Conservation (phyloP, 495 filamentous ascomycete species). For the Amniculicola lignicola region DNA sequence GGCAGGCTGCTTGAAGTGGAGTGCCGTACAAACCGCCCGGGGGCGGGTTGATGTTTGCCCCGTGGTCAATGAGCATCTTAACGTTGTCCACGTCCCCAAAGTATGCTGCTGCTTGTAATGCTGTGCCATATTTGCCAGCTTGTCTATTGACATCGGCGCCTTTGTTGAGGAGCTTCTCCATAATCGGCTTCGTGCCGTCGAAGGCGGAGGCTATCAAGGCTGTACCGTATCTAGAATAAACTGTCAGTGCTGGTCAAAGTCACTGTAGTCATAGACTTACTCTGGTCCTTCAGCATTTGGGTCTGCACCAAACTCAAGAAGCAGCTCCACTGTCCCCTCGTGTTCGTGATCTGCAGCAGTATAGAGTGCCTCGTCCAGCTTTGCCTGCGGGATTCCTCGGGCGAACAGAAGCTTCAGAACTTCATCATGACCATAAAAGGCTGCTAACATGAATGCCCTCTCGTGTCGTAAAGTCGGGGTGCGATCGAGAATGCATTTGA, state of each 20-base stretch:
- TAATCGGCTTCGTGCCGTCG: slow-evolving; percentile 13
- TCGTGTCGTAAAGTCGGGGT: slow-evolving; percentile 12
- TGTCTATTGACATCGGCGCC: slow-evolving; percentile 27
- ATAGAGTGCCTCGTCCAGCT: slow-evolving; percentile 19
- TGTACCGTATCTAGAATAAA: slow-evolving; percentile 17
- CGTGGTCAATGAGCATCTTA: slow-evolving; percentile 13
- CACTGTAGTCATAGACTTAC: not conserved
- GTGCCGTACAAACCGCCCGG: slow-evolving; percentile 8
- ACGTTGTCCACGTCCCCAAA: slow-evolving; percentile 13
- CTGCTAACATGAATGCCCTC: slow-evolving; percentile 17
- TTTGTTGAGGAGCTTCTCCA: slow-evolving; percentile 16
- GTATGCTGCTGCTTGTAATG: slow-evolving; percentile 28
- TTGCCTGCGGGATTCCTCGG: slow-evolving; percentile 3
- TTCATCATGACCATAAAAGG: slow-evolving; percentile 19
- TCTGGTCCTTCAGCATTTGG: slow-evolving; percentile 21
- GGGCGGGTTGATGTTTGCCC: slow-evolving; percentile 13
- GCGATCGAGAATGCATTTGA: slow-evolving; percentile 13
- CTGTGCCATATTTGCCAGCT: slow-evolving; percentile 26
- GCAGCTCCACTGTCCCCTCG: slow-evolving; percentile 17
- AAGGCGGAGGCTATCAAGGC: slow-evolving; percentile 22
- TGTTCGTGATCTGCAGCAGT: slow-evolving; percentile 16
- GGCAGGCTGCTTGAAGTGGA: slow-evolving; percentile 22
- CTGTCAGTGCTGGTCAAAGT: not conserved
- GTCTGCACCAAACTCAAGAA: slow-evolving; percentile 22
- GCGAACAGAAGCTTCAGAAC: slow-evolving; percentile 13